A percentile compares a stretch with the other conserved stretches of the same genome.
phyloP scores from a whole-genome alignment of 148 eudicot genomes.

The Rhododendron henanense region DNA sequence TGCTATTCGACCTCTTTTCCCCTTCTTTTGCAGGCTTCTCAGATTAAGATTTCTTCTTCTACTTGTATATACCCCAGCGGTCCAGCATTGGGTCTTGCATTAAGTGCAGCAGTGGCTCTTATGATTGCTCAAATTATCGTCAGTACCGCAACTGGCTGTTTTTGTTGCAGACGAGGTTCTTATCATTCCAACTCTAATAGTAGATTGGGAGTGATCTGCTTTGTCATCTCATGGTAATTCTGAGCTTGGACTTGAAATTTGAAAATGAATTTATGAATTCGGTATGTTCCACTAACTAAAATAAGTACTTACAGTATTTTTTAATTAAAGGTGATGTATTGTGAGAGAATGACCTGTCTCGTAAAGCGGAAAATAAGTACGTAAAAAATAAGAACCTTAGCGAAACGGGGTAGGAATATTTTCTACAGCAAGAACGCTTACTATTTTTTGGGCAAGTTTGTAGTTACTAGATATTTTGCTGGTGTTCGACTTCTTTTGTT shows the following conservation, averaged over 20 bases:
- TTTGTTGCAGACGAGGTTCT: slow-evolving; percentile 62
- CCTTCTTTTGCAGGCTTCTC: slow-evolving; percentile 41
- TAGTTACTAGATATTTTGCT: background rate
- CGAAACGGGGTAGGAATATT: background rate
- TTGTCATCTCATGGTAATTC: slow-evolving; percentile 76
- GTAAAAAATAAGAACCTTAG: too few relatives aligned
- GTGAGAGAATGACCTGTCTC: too few relatives aligned
- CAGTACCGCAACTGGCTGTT: slow-evolving; percentile 62
- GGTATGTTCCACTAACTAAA: too few relatives aligned
- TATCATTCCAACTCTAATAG: slow-evolving; percentile 43
- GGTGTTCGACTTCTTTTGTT: background rate
- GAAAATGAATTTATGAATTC: too few relatives aligned
- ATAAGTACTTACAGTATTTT: too few relatives aligned
- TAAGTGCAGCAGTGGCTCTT: slow-evolving; percentile 63
- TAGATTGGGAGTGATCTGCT: slow-evolving; percentile 60
- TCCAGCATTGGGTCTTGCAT: slow-evolving; percentile 72
- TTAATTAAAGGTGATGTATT: too few relatives aligned
- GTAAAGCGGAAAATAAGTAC: too few relatives aligned
- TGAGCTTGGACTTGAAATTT: background rate
- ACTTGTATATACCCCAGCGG: slow-evolving; percentile 73
- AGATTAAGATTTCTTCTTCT: slow-evolving; percentile 40
- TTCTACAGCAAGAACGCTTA: background rate
- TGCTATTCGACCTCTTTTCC: background rate
- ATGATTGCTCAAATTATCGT: slow-evolving; percentile 61
- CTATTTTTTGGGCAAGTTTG: background rate